Base-by-base conservation (phyloP, 2,329 filamentous ascomycete species). In the Leptographium wingfieldii region DNA sequence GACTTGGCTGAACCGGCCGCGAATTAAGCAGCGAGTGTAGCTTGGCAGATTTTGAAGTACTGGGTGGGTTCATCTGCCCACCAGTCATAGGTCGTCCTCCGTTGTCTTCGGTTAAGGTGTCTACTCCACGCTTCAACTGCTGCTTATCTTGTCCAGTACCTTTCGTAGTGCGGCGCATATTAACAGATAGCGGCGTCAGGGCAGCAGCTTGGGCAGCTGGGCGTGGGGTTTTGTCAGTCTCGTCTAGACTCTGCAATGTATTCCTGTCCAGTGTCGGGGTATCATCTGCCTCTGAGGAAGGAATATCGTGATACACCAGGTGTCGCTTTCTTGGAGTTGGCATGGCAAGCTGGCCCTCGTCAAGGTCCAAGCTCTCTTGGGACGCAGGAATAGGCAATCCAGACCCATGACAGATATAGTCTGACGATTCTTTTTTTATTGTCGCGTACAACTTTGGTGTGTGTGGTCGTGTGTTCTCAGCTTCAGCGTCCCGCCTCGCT, bases 311-410 rank as follows among this genome's bases (percentile, higher is more conserved):
- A 9, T 52, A 58, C 1, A 61, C 55, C 0, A 62, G 49, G 49
- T 65, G 67, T 55, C 68, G 67, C 63, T 77, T 75, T 63, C 71
- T 72, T 57, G 73, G 75, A 14, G 75, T 81, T 57, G 73, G 68
- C 65, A 77, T 72, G 55, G 70, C 65, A 22, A 73, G 68, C 51
- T 69, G 69, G 9, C 75, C 77, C 51, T 77, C 74, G 66, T 83
- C 80, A 12, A 87, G 73, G 66, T 87, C 84, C 57, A 86, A 74
- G 59, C 82, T 86, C 57, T 84, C 82, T 49, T 80, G 73, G 0
- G 76, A 72, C 11, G 46, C 38, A 3, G 33, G 5, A 22, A 43
- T 22, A 11, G n/a, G 2, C 9, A 31, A 5, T 3, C 16, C n/a
- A 12, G 31, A n/a, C 19, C 52, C 19, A 9, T 11, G 33, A 46